Evolutionary conservation across 345 rosid genomes (phyloP).

Genomic region (Orychophragmus violaceus): DNA sequence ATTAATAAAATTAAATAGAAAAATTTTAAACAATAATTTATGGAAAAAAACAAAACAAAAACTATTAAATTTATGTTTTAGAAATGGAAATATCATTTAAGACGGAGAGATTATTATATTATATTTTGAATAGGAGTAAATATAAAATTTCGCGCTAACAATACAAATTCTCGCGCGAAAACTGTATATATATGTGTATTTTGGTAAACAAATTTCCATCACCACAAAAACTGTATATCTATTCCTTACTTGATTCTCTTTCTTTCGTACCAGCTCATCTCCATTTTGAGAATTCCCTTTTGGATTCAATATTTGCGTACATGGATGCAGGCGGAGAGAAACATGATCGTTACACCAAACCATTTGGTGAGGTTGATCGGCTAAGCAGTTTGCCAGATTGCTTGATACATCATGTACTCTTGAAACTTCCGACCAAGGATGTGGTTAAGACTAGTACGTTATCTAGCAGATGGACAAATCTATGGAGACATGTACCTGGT

Average conservation of each 20-base stretch:
- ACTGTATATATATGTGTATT: neutral
- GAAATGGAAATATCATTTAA: neutral
- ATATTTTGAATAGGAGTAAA: neutral
- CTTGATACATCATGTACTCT: neutral
- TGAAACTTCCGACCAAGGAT: neutral
- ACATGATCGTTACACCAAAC: neutral
- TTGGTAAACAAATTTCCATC: neutral
- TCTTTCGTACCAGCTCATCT: neutral
- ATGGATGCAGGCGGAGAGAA: constrained; percentile 3
- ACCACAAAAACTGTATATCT: too few species aligned
- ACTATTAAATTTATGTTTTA: neutral
- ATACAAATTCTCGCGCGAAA: neutral
- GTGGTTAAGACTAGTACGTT: constrained; percentile 6
- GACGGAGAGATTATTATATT: neutral
- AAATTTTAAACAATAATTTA: neutral
- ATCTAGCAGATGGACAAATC: constrained; percentile 5
- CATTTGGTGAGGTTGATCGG: neutral
- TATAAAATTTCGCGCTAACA: neutral
- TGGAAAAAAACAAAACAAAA: neutral
- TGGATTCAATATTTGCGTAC: neutral
- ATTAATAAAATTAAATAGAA: neutral
- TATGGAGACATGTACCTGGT: neutral
- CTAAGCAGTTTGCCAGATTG: constrained; percentile 9
- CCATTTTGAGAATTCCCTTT: neutral
- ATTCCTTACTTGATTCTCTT: neutral